Base-by-base conservation (phyloP, 208 protist species). In the Spongospora subterranea region DNA sequence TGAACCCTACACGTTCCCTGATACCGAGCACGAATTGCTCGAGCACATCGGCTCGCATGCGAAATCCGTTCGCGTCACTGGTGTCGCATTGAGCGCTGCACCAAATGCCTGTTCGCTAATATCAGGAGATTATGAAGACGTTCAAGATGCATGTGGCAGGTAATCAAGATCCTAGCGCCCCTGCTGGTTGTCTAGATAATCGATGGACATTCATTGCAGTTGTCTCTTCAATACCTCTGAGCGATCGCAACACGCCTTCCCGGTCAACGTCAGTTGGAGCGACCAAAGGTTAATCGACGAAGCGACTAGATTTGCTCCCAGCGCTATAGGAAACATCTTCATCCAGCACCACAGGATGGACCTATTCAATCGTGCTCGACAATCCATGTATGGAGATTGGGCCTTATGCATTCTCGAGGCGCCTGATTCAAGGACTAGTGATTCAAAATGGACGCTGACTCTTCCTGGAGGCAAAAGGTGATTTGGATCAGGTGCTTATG, bases 381-480 rank as follows among this genome's bases (percentile, higher is more conserved):
- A 43, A 45, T 6, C 6, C 6, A 6, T 82, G 71, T 43, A 35
- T 35, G 71, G 40, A 20, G 35, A 82, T 35, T 82, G 71, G 71
- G n/a, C 35, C n/a, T n/a, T 82, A 6, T 35, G n/a, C n/a, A n/a
- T 82, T 43, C n/a, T 82, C 35, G 71, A 82, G 6, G 35, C 35
- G n/a, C 71, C 71, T 20, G 17, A 6, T 20, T 40, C 17, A 20
- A 45, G 35, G n/a, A 35, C 6, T 13, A 43, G n/a, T 13, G 11
- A 20, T 45, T 6, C 17, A 45, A 43, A 6, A 20, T 82, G 71
- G 71, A 43, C 6, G 6, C 35, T 82, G 71, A 45, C 71, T 20
- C 35, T 82, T 43, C 71, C 71, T 45, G 71, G 71, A 40, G 71
- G 71, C 71, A 82, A 82, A 82, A 35, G 71, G 50, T 60, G 6